Evolutionary conservation across 1,284 basidiomycete species (phyloP), one percentile per base, ranked within the genome.

Genomic region (Moesziomyces parantarcticus): DNA sequence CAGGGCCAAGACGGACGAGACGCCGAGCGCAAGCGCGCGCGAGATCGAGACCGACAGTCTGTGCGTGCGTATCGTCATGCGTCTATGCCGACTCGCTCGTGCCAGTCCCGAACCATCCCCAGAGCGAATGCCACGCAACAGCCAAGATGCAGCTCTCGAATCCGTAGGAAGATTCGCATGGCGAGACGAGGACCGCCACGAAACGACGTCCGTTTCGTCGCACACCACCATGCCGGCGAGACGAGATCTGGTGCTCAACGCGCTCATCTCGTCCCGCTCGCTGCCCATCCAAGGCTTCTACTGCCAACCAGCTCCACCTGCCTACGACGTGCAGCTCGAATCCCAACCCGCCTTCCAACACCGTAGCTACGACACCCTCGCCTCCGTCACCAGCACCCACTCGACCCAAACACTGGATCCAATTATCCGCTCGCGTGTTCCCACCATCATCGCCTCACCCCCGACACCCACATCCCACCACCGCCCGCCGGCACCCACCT

Each of bases 231-330:
- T 39, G 36, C 36, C 36, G 7, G 36, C 36, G 2, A 13, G 46
- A 4, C 42, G 49, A 3, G 59, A 72, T 20, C 26, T 72, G 23
- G 56, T 72, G 20, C 57, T 72, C 3, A 64, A 72, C 42, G 62
- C 63, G 9, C 64, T 72, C 16, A 65, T 72, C 36, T 56, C 54
- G 1, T 72, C 69, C 3, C 69, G 58, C 36, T 56, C 69, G 0
- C 42, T 72, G 4, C 69, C 69, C 4, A 67, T 72, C 13, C 59
- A 56, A 5, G 69, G 64, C n/a, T 72, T 72, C 47, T 66, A 63
- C 52, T 72, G 63, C 44, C 58, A 51, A 1, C 29, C 22, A 8
- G 23, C 10, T 20, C 36, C 18, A 29, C 29, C 29, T 9, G 10
- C 36, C 1, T 39, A 39, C 36, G 36, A 39, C 16, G 36, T 18